A percentile compares a stretch with the other conserved stretches of the same genome.
Conservation (phyloP, 2,329 filamentous ascomycete species). For the Alternaria rosae region DNA sequence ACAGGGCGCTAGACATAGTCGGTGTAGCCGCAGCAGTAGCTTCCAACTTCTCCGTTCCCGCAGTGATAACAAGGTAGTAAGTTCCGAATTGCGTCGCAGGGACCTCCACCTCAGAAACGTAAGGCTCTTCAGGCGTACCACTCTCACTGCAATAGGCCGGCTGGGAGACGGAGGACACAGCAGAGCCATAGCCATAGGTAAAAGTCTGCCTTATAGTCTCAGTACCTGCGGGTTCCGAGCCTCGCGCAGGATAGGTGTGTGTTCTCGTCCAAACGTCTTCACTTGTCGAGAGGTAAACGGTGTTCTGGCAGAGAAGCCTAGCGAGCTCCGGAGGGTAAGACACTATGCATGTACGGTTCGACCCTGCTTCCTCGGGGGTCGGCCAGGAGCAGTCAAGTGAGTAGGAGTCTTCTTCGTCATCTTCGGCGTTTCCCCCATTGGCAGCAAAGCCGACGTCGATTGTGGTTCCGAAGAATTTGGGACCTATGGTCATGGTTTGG, state of each 20-base stretch:
- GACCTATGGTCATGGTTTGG: not conserved
- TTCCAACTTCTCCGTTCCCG: not conserved
- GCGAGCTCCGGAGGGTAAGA: not conserved
- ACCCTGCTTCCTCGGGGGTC: not conserved
- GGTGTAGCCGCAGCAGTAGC: not conserved
- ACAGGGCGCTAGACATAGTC: not conserved
- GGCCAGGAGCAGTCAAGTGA: not conserved
- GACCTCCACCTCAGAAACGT: not conserved
- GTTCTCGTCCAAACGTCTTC: not conserved
- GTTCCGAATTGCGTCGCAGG: not conserved
- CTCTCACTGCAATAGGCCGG: not conserved
- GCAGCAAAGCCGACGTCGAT: not conserved
- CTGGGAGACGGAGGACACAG: accelerated
- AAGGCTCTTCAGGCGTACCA: not conserved
- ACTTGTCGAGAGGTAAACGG: accelerated
- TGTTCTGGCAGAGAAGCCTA: not conserved
- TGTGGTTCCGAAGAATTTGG: not conserved
- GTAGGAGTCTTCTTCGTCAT: not conserved
- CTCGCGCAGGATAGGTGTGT: not conserved
- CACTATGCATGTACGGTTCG: not conserved
- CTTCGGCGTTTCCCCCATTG: accelerated
- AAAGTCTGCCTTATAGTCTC: not conserved
- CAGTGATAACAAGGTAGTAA: not conserved
- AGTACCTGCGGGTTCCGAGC: not conserved
- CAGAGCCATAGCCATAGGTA: not conserved